These are phyloP conservation scores for Aspergillus tubingensis DNA, from an alignment of 2,329 filamentous ascomycete species.

Conservation along the genomic window DNA sequence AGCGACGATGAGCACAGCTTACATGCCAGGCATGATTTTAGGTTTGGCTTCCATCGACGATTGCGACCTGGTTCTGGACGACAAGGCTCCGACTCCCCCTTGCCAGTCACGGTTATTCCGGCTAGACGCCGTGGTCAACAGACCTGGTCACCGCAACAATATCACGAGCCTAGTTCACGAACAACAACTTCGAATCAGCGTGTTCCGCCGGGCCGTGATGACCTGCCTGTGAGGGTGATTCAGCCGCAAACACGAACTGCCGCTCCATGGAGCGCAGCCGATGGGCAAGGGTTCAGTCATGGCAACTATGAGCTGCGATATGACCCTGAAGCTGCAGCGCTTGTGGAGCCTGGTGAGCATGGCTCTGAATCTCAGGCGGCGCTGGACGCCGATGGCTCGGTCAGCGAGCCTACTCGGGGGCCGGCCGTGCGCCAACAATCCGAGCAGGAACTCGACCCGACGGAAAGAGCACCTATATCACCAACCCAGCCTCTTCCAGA, in stretches of 20 bases:
- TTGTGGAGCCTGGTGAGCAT: conserved; percentile 33
- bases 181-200: conserved; percentile 19
- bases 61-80: conserved; percentile 42
- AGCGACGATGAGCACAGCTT: conserved; percentile 48
- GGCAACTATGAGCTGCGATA: conserved; percentile 38
- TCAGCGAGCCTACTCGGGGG: not conserved
- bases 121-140: conserved; percentile 57
- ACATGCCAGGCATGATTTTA: conserved; percentile 49
- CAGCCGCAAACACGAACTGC: conserved; percentile 58
- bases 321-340: conserved; percentile 41
- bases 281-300: conserved; percentile 28
- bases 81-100: conserved; percentile 39
- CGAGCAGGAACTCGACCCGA: not conserved
- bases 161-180: conserved; percentile 29
- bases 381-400: not conserved
- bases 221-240: conserved; percentile 58
- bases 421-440: not conserved
- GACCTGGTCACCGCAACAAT: conserved; percentile 55
- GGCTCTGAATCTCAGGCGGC: not conserved
- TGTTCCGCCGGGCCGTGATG: conserved; percentile 16
- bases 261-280: conserved; percentile 56
- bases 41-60: conserved; percentile 52
- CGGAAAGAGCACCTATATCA: not conserved
- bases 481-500: not conserved
- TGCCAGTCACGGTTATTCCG: conserved; percentile 63